phyloP scores from a whole-genome alignment of 2,329 filamentous ascomycete species.

The Monosporascus sp. region DNA sequence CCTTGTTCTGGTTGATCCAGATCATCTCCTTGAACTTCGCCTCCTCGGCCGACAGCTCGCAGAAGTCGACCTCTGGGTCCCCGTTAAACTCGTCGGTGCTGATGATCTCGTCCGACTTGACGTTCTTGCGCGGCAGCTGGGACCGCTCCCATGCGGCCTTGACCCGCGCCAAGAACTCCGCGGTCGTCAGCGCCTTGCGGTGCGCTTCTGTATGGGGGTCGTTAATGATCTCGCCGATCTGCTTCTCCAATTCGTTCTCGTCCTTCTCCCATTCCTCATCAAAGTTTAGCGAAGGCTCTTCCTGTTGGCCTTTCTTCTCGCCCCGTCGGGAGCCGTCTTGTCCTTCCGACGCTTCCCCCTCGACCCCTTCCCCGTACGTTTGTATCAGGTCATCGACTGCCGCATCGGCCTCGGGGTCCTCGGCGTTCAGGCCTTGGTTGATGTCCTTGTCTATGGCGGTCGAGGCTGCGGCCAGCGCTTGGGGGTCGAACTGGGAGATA shows the following conservation, averaged over 20 bases:
- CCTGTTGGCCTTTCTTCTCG: conserved; percentile 18
- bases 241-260: conserved; percentile 61
- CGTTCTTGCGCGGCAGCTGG: conserved; percentile 40
- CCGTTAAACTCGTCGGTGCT: conserved; percentile 80
- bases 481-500: conserved; percentile 25
- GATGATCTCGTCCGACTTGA: conserved; percentile 60
- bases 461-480: conserved; percentile 17
- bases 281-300: conserved; percentile 44
- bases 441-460: conserved; percentile 16
- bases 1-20: conserved; percentile 93
- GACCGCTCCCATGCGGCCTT: conserved; percentile 48
- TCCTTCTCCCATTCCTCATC: conserved; percentile 58
- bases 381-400: conserved; percentile 37
- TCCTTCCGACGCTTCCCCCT: conserved; percentile 9
- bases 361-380: conserved; percentile 28
- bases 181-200: conserved; percentile 52
- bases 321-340: conserved; percentile 16
- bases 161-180: conserved; percentile 49
- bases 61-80: conserved; percentile 81
- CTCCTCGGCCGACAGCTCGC: conserved; percentile 68
- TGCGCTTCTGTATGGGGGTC: conserved; percentile 51
- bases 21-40: conserved; percentile 80
- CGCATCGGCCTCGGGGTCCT: conserved; percentile 33
- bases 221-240: conserved; percentile 66
- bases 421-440: conserved; percentile 20